A percentile compares a stretch with the other conserved stretches of the same genome.
phyloP scores from a whole-genome alignment of 495 filamentous ascomycete genomes.

The Lasiosphaeria ovina region DNA sequence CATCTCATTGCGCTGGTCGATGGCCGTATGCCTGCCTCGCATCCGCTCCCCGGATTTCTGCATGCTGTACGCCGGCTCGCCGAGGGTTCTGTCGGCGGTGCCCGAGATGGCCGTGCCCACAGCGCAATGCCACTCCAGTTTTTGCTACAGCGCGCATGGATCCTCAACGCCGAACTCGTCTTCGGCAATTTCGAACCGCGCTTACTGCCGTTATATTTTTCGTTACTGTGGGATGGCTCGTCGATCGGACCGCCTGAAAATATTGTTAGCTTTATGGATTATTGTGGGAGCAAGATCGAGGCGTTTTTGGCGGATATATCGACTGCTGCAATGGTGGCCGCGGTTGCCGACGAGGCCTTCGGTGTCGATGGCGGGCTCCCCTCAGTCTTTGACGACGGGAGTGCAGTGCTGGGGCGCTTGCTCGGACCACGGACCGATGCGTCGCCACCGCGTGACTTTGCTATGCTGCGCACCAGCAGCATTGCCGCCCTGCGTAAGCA shows the following conservation, averaged over 20 bases:
- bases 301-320: not conserved
- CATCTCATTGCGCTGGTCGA: not conserved
- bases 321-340: not conserved
- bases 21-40: not conserved
- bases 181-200: constrained; percentile 2
- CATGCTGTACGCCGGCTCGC: not conserved
- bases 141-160: not conserved
- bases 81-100: too few species aligned
- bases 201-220: not conserved
- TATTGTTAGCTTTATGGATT: not conserved
- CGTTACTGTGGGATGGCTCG: not conserved
- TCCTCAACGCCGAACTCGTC: constrained; percentile 2
- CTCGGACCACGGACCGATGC: not conserved
- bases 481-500: not conserved
- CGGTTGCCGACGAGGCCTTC: not conserved
- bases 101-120: too few species aligned
- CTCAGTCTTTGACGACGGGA: not conserved
- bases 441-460: not conserved
- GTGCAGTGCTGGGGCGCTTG: not conserved
- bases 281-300: not conserved
- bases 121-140: not conserved
- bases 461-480: not conserved
- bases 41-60: not conserved
- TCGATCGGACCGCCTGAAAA: not conserved
- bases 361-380: not conserved